Base-by-base conservation (phyloP, 2,329 filamentous ascomycete species). In the Botryosphaeria dothidea region DNA sequence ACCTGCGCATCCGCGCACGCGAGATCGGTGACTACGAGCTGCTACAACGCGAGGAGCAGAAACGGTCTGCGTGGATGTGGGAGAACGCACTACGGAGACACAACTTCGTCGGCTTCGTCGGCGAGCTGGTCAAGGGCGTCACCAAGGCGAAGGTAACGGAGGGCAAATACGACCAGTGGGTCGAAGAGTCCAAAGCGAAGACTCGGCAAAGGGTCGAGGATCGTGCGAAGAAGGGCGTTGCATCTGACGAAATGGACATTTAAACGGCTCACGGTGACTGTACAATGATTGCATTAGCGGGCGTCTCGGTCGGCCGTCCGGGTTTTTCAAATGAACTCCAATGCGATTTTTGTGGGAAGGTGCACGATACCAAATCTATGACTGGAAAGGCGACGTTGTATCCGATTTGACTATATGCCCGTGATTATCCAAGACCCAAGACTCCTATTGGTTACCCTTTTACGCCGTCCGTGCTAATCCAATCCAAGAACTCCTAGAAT, bases 101-200 rank as follows among this genome's bases (percentile, higher is more conserved):
- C 78, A 99, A 99, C 79, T 99, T 99, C 81, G 92, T 99, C 0
- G 94, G 93, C 0, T 97, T 99, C 73, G 91, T 94, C 3, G 93
- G 92, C 13, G 93, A 97, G 81, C 83, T 97, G 67, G 81, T 97
- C 71, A 96, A 95, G 82, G 91, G 88, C 0, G 94, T 97, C 3
- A 90, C 92, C n/a, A 84, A 80, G 68, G 77, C 81, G 67, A 97
- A 96, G 83, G 75, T 96, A 45, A 82, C 83, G 66, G 84, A 90
- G 68, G 90, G 86, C 0, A 88, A 83, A 13, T 95, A 94, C 76
- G 84, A 89, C 1, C 81, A 82, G 71, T 96, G 92, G 92, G 80
- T 95, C 17, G 85, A 86, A 62, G 88, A 91, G 65, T 88, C 88
- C 17, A 84, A 89, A 78, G 79, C 80, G 68, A 84, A 85, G 74